phyloP scores from a whole-genome alignment of 768 basidiomycete species.

The Suillus subaureus region DNA sequence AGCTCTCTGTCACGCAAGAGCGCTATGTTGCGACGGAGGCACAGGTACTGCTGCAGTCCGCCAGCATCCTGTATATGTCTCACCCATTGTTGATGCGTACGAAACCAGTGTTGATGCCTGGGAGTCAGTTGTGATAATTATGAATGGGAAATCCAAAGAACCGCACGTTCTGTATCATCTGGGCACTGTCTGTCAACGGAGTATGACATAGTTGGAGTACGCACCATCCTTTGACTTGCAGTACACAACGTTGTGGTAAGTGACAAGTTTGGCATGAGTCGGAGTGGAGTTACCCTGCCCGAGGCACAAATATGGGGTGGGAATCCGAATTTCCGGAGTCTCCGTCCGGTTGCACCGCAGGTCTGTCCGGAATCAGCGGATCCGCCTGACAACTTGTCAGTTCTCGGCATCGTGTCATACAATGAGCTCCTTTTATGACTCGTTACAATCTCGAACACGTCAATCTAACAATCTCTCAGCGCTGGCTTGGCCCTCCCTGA shows the following conservation, averaged over 20 bases:
- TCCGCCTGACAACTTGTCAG: too few species aligned
- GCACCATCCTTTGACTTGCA: not conserved
- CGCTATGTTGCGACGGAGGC: not conserved
- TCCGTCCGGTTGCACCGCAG: too few species aligned
- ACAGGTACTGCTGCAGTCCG: not conserved
- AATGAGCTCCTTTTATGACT: too few species aligned
- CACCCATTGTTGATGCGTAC: not conserved
- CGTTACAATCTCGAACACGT: too few species aligned
- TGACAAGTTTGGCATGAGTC: not conserved
- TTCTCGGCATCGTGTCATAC: too few species aligned
- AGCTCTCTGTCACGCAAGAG: not conserved
- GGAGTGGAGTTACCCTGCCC: not conserved
- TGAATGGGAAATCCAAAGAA: not conserved
- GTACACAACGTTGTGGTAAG: not conserved
- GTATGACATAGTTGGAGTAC: not conserved
- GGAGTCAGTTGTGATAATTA: not conserved
- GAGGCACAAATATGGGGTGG: not conserved
- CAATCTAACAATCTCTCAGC: too few species aligned
- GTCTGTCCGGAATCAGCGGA: too few species aligned
- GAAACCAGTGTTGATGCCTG: not conserved
- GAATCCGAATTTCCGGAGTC: too few species aligned
- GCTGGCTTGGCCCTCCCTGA: too few species aligned
- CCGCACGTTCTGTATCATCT: not conserved
- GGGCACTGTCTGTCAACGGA: constrained; percentile 3
- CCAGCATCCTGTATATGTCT: not conserved